Base-by-base conservation (phyloP, 1,284 basidiomycete species). In the Lentinula novae-zelandiae region DNA sequence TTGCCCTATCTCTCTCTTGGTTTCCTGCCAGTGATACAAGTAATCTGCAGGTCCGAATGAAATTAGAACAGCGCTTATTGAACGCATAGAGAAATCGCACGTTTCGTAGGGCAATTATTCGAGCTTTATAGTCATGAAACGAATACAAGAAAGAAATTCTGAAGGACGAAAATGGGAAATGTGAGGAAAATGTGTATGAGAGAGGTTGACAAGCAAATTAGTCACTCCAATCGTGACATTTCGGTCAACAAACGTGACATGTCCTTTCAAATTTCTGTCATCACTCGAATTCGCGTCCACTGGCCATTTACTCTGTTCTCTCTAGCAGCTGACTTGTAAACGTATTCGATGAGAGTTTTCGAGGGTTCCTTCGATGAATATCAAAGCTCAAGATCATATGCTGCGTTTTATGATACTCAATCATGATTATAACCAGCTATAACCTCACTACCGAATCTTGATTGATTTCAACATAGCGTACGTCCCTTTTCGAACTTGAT, bases 81-180 rank as follows among this genome's bases (percentile, higher is more conserved):
- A 31, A 39, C 17, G n/a, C n/a, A 22, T 5, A 36, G 0, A 46
- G n/a, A 15, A 31, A 20, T 34, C 55, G 6, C 51, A 51, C 57
- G 49, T 27, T 40, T 58, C 27, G 49, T 58, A 33, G 6, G 36
- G 33, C 22, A 58, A 58, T 58, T 58, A 58, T 33, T 27, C 51
- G 57, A 58, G 50, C 49, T 34, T 34, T 58, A 58, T 40, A 40
- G 27, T 58, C 57, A 52, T 58, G 33, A 53, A 52, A 58, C 49
- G 38, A 53, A 53, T 58, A 58, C 57, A 58, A 58, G 49, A 58
- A 58, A 44, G 17, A 7, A 44, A 58, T 20, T 40, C 42, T n/a
- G 49, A 20, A 10, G 31, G 50, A 34, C 38, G 34, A 17, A 36
- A 58, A 44, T 38, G 40, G 42, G n/a, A 27, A 44, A 33, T 44